Base-by-base conservation (phyloP, 2,329 filamentous ascomycete species). In the Intubia oerlemansii region DNA sequence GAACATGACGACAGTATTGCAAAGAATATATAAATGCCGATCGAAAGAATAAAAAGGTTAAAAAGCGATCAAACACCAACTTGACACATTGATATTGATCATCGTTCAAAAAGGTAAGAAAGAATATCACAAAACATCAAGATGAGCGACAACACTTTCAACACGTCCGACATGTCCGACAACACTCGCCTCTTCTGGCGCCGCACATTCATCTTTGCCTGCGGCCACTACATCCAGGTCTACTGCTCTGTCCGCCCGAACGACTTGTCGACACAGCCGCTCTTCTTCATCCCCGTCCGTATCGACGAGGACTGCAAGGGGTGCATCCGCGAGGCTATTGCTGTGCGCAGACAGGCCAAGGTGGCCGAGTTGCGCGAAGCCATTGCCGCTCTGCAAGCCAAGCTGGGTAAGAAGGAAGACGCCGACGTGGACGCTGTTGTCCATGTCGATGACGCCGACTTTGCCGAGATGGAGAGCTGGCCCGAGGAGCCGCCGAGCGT, bases 201-300 rank as follows among this genome's bases (percentile, higher is more conserved):
- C 25, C 30, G 32, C 10, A 25, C 21, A 19, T 29, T 27, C 17
- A 13, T 36, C 13, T 36, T 31, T n/a, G n/a, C 30, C 15, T 36
- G 34, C 24, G 17, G 17, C 14, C 34, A 38, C 20, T 7, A 24
- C 4, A 7, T 17, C 20, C 17, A 30, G 11, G 20, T 20, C 24
- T 12, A 20, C 24, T 33, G 24, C 11, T 20, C 27, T 8, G 28
- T 33, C 24, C 22, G 24, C 5, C 17, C 10, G 5, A 9, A 19
- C 15, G 19, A 9, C 16, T 13, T 5, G 12, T n/a, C 12, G 7
- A 18, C 28, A 25, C 7, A n/a, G 9, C 14, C 24, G 12, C 31
- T 27, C 18, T 7, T 29, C 12, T 11, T 32, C 10, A 23, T 32
- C 5, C 26, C 27, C 12, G 14, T 33, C 12, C 32, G 25, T 5